phyloP scores from a whole-genome alignment of 345 rosid genomes.

The Passiflora organensis region DNA sequence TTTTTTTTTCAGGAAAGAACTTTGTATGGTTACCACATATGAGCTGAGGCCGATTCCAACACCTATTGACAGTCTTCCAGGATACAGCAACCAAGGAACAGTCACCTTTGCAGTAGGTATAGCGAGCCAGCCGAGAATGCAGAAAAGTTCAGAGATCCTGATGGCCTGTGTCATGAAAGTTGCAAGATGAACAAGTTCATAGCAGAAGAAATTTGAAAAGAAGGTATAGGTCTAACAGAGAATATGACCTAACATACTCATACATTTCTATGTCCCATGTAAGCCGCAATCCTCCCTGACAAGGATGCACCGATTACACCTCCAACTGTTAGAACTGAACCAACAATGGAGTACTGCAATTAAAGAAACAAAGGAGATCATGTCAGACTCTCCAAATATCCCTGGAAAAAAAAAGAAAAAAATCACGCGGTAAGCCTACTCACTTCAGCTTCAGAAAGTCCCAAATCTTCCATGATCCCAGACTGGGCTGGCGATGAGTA shows the following conservation, averaged over 20 bases:
- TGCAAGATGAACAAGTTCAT: background rate
- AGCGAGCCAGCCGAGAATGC: constrained; percentile 47
- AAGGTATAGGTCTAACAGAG: background rate
- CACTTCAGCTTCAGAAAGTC: too few species aligned
- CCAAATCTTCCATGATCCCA: too few species aligned
- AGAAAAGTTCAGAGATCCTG: constrained; percentile 48
- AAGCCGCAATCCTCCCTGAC: too few species aligned
- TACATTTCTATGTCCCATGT: constrained; percentile 11
- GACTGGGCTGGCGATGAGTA: too few species aligned
- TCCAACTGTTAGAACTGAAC: too few species aligned
- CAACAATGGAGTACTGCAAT: too few species aligned
- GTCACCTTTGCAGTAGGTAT: constrained; percentile 40
- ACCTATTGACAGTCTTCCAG: constrained; percentile 31
- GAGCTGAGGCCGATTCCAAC: constrained; percentile 30
- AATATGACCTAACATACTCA: too few species aligned
- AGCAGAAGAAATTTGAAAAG: background rate
- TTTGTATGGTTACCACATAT: constrained; percentile 36
- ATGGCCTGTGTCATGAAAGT: constrained; percentile 47
- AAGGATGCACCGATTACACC: too few species aligned
- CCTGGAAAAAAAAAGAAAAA: too few species aligned
- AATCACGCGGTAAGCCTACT: too few species aligned
- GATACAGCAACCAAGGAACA: constrained; percentile 33
- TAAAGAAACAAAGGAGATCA: too few species aligned
- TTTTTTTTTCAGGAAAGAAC: background rate
- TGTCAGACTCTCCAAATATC: too few species aligned